Base-by-base conservation (phyloP, 371 early-diverging fungal genomes). In the Thermomucor indicae-seudaticae region DNA sequence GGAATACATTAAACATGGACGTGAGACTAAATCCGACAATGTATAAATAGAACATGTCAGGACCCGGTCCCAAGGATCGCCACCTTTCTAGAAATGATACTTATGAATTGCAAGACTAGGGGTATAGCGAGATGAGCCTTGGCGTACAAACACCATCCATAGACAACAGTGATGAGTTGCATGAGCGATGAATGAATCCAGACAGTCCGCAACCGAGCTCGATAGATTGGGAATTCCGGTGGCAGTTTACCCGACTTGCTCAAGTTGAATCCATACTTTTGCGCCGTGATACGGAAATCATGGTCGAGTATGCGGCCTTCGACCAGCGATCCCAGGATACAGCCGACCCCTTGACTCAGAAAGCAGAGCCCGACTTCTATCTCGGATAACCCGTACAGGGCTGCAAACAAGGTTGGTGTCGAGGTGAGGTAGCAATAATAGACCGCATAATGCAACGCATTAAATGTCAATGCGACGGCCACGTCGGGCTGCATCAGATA, bases 291-390 rank as follows among this genome's bases (percentile, higher is more conserved):
- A 43, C 40, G 52, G 31, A 61, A 73, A 39, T 73, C 68, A 23
- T 57, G 47, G 31, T 73, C 65, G 10, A 73, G 27, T 10, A 73
- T 31, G 19, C 43, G 57, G 6, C 70, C 70, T 14, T 48, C 49
- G 3, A 51, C 10, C 16, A 60, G 48, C 12, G 65, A 62, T 1
- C 70, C 73, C 7, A 62, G 2, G 14, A 67, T 49, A 20, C 59
- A 55, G 4, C 70, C 73, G 20, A 57, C 29, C 11, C 73, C 73
- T 14, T 47, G 44, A 2, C 56, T 39, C 5, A 72, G 42, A 52
- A 57, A 73, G 30, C 70, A 69, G 8, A 73, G 51, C 0, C 73
- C 70, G 11, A 70, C 55, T 32, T 73, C 37, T 1, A 63, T 45
- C 20, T 61, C 53, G 29, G 56, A 46, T 4, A 69, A 38, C 1